These are phyloP conservation scores for Aphanomyces invadans DNA, from an alignment of 352 stramenopile species.

Conservation along the genomic window DNA sequence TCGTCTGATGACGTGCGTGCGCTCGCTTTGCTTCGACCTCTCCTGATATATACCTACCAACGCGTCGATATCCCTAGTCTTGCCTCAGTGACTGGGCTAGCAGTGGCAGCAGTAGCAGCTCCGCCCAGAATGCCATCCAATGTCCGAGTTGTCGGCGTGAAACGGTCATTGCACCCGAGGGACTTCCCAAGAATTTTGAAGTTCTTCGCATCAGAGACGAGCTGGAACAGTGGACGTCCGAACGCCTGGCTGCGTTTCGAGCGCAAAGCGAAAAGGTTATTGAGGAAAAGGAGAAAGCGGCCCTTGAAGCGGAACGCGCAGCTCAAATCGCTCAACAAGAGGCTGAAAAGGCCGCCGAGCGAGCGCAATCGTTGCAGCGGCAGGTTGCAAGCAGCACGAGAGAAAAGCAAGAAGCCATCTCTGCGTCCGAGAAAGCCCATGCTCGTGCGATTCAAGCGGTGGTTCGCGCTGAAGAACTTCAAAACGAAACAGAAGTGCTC, in stretches of 20 bases:
- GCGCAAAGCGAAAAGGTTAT: slow-evolving; percentile 27
- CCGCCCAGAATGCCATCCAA: slow-evolving; percentile 32
- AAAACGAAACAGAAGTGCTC: slow-evolving; percentile 63
- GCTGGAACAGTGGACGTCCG: slow-evolving; percentile 40
- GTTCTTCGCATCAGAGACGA: slow-evolving; percentile 76
- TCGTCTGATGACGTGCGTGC: no score
- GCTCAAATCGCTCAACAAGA: slow-evolving; percentile 64
- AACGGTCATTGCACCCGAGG: slow-evolving; percentile 35
- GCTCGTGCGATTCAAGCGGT: slow-evolving; percentile 49
- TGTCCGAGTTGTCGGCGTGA: slow-evolving; percentile 64
- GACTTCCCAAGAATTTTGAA: slow-evolving; percentile 80
- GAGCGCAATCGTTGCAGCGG: slow-evolving; percentile 52
- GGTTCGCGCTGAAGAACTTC: slow-evolving; percentile 59
- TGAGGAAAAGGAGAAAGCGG: slow-evolving; percentile 61
- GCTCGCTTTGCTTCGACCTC: no score
- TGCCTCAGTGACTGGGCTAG: slow-evolving; percentile 13
- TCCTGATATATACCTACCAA: no score
- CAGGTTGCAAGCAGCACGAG: slow-evolving; percentile 81
- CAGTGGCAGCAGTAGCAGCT: slow-evolving; percentile 17
- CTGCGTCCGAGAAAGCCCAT: slow-evolving; percentile 57
- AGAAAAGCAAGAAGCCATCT: slow-evolving; percentile 61
- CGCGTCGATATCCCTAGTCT: slow-evolving; percentile 27
- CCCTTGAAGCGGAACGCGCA: slow-evolving; percentile 59
- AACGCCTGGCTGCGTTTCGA: slow-evolving; percentile 20
- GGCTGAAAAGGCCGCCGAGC: slow-evolving; percentile 58